Evolutionary conservation across 139 green algal species (phyloP).

Genomic region (Chlamydomonas urium): DNA sequence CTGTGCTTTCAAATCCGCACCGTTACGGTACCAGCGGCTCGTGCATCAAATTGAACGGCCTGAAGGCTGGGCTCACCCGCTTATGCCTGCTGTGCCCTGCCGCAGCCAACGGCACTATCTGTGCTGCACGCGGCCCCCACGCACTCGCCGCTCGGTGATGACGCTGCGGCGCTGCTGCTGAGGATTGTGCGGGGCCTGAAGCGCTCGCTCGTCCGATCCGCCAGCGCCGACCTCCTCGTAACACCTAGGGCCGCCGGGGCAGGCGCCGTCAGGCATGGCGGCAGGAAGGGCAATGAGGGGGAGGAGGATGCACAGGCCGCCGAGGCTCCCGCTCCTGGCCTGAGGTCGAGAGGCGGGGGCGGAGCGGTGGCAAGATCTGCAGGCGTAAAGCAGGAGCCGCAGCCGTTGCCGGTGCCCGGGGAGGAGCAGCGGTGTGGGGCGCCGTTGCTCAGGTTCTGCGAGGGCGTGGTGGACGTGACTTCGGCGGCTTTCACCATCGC

Average conservation of each 20-base stretch:
- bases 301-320: not conserved
- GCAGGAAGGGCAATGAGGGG: not conserved
- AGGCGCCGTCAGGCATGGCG: not conserved
- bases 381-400: constrained; percentile 6
- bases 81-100: not conserved
- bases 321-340: not conserved
- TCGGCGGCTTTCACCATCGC: too few relatives aligned
- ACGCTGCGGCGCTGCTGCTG: constrained; percentile 28
- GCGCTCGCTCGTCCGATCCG: constrained; percentile 20
- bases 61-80: not conserved
- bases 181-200: constrained; percentile 29
- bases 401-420: constrained; percentile 15
- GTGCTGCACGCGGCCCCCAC: not conserved
- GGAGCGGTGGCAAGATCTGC: not conserved
- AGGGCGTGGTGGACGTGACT: constrained; percentile 27
- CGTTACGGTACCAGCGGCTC: not conserved
- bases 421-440: not conserved
- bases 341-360: not conserved
- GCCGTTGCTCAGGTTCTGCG: not conserved
- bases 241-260: not conserved
- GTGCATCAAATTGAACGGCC: not conserved
- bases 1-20: not conserved
- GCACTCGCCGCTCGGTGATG: not conserved
- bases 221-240: constrained; percentile 20
- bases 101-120: not conserved